Evolutionary conservation across 2,329 filamentous ascomycete genomes (phyloP), one percentile per base, ranked within the genome.

Genomic region (Truncatella angustata): DNA sequence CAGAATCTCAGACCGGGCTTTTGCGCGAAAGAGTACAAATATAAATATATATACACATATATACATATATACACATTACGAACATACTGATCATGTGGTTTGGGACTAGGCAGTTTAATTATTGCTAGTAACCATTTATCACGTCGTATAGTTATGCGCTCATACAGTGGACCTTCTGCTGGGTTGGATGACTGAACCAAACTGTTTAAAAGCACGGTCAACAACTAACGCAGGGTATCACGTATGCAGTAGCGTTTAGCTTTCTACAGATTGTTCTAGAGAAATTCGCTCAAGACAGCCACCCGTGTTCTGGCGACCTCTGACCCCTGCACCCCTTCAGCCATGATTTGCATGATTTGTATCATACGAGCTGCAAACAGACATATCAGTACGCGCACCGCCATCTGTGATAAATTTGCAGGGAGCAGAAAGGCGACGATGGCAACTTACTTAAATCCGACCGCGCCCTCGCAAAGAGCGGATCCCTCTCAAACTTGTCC

Each of bases 311-410:
- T 71, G 4, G 83, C 82, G 14, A 85, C 80, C 21, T 83, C 77
- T 11, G 79, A 82, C 1, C 80, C 81, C 44, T 82, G 67, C 21
- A 79, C 74, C 7, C 77, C 75, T 30, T 79, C 76, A 21, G 76
- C 75, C 75, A 85, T 84, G 14, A 73, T 61, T 51, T 79, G 73
- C 80, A 86, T 79, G 46, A 86, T 86, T 50, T 85, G 75, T 24
- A 86, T 79, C 82, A 87, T 86, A 54, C 77, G 75, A 37, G 73
- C 80, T 85, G 53, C 11, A n/a, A 24, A 6, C 49, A 49, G 28
- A 53, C 20, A 4, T 4, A 52, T 60, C 28, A 60, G 52, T 12
- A n/a, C n/a, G n/a, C n/a, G n/a, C 50, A n/a, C 35, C 4, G 42
- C 10, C 51, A 10, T 20, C 16, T 16, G 14, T 7, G 18, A 20